Conservation (phyloP, 306 rosid genomes). For the Ormosia emarginata region DNA sequence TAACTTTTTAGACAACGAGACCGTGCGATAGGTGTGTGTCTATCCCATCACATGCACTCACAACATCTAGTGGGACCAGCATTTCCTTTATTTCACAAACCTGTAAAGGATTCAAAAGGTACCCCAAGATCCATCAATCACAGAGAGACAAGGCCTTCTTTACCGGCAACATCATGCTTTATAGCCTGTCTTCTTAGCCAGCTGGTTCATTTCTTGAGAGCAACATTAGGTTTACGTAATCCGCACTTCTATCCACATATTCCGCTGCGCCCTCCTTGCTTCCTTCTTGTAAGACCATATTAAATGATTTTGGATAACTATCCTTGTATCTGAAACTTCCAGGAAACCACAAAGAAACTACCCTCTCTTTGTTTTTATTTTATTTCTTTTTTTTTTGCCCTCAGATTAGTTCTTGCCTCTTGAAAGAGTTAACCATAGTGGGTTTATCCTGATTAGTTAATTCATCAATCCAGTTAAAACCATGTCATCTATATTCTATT, state of each 20-base stretch:
- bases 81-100: not conserved
- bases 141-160: not conserved
- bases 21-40: not conserved
- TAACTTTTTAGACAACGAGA: not conserved
- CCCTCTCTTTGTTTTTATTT: too few species aligned
- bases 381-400: too few species aligned
- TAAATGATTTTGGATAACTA: not conserved
- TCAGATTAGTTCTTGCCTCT: not conserved
- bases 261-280: not conserved
- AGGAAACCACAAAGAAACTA: not conserved
- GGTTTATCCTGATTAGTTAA: too few species aligned
- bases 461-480: too few species aligned
- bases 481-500: too few species aligned
- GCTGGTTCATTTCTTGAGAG: constrained; percentile 8
- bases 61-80: not conserved
- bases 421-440: not conserved
- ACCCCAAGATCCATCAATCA: not conserved
- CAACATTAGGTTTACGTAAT: not conserved
- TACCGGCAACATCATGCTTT: not conserved
- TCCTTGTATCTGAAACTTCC: not conserved
- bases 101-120: not conserved
- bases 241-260: not conserved
- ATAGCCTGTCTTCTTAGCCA: not conserved
- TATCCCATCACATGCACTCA: not conserved
- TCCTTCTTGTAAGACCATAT: not conserved